Conservation (phyloP, 202 grass and related monocot genomes). For the Cymbopogon flexuosus region DNA sequence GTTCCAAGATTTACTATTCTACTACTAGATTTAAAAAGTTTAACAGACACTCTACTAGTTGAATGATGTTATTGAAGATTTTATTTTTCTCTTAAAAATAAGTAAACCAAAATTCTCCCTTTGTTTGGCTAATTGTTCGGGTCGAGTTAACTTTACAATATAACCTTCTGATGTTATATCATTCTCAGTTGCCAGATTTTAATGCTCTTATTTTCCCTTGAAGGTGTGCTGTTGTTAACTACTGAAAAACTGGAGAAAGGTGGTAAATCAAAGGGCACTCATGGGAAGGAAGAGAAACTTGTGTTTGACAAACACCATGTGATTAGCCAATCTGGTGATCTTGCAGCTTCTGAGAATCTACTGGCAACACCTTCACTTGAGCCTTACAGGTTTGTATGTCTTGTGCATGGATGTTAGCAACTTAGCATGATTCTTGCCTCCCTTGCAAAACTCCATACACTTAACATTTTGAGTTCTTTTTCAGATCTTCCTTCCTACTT, state of each 20-base stretch:
- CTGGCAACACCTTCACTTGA: background rate
- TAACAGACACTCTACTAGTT: background rate
- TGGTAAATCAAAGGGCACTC: background rate
- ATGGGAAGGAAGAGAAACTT: slow-evolving; percentile 1
- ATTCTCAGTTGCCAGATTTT: background rate
- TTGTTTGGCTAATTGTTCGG: background rate
- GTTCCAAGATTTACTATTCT: background rate
- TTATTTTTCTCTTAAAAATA: background rate
- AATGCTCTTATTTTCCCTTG: slow-evolving; percentile 15
- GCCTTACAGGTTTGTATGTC: slow-evolving; percentile 10
- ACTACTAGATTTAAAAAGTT: background rate
- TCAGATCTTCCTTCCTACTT: background rate
- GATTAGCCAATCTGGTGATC: background rate
- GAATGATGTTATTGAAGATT: background rate
- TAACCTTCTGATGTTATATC: background rate
- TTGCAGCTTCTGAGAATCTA: background rate
- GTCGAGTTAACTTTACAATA: background rate
- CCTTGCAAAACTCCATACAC: background rate
- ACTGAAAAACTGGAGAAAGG: background rate
- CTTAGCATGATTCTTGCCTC: background rate
- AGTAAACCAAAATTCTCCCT: background rate
- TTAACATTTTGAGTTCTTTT: background rate
- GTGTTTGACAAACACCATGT: background rate
- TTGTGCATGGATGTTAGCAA: background rate
- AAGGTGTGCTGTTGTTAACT: background rate